Base-by-base conservation (phyloP, 768 basidiomycete genomes). In the Pisolithus microcarpus region DNA sequence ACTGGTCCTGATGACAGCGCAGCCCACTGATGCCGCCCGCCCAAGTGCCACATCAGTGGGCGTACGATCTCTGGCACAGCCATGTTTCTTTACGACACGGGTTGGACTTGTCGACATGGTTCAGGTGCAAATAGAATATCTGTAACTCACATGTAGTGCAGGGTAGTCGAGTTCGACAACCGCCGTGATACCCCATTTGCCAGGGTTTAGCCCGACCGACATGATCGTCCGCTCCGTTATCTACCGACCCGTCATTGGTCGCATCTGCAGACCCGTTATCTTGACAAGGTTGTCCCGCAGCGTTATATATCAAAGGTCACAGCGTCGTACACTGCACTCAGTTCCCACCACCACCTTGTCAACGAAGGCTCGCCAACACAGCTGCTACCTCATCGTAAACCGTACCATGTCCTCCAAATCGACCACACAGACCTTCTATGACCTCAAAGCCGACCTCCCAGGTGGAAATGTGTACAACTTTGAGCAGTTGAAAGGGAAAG, bases 401-500 rank as follows among this genome's bases (percentile, higher is more conserved):
- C 60, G 43, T 43, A 52, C 56, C 1, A 67, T 67, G 64, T 53
- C 59, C 2, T 47, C 64, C 40, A 16, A 43, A 1, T 51, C 59
- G 8, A 58, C 73, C 21, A 61, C 70, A 16, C 43, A 26, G 43
- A 44, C 24, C 11, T 90, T 90, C 69, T 80, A 89, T 66, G 75
- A 76, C 44, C 75, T 90, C 59, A 84, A 85, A 60, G 80, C 84
- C 18, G 79, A 81, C 37, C 68, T 77, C 26, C 84, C 85, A 1
- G 70, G 70, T 36, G 76, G 72, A 26, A 70, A 80, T 54, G 62
- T 66, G 8, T 85, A 74, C 52, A 75, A 82, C 54, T 89, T 91
- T 57, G 73, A 76, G 7, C 72, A 87, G 50, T 68, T 91, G 56
- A 82, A 82, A 62, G 88, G 85, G 38, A 89, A 87, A 66, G 80